Conservation (phyloP, 805 yeast genomes). For the Sugiyamaella marilandica region DNA sequence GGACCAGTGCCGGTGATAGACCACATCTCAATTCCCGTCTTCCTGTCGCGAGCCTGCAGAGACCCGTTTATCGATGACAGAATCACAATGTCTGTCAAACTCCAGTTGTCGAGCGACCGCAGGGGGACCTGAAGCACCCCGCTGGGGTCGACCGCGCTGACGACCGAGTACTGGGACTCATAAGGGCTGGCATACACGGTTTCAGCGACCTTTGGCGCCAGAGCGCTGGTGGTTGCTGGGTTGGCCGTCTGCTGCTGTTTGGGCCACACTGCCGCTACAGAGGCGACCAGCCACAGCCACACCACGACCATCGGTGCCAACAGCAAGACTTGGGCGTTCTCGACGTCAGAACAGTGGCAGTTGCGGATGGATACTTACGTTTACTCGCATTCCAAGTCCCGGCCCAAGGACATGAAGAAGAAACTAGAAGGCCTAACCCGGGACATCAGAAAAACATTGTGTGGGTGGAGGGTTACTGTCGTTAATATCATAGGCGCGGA, state of each 20-base stretch:
- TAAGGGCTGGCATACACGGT: neutral
- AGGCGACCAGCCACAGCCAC: neutral
- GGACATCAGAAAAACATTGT: neutral
- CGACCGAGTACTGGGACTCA: neutral
- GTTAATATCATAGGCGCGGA: neutral
- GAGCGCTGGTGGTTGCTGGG: neutral
- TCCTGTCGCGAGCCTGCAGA: conserved; percentile 71
- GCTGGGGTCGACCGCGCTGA: neutral
- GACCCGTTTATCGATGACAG: conserved; percentile 85
- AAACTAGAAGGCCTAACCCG: conserved; percentile 1
- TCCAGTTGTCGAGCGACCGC: conserved; percentile 41
- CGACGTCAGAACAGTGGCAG: neutral
- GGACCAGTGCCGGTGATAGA: conserved; percentile 62
- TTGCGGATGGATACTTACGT: neutral
- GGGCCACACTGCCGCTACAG: neutral
- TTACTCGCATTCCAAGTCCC: neutral
- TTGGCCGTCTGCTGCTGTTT: neutral
- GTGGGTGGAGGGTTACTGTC: neutral
- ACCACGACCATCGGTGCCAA: neutral
- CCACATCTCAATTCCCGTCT: conserved; percentile 75
- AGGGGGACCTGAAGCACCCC: conserved; percentile 1
- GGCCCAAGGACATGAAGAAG: conserved; percentile 1
- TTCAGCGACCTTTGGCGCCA: neutral
- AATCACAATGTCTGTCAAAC: conserved; percentile 53
- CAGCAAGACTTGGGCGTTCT: neutral